phyloP scores from a whole-genome alignment of 1,139 yeast species.

The Hyphopichia burtonii region DNA sequence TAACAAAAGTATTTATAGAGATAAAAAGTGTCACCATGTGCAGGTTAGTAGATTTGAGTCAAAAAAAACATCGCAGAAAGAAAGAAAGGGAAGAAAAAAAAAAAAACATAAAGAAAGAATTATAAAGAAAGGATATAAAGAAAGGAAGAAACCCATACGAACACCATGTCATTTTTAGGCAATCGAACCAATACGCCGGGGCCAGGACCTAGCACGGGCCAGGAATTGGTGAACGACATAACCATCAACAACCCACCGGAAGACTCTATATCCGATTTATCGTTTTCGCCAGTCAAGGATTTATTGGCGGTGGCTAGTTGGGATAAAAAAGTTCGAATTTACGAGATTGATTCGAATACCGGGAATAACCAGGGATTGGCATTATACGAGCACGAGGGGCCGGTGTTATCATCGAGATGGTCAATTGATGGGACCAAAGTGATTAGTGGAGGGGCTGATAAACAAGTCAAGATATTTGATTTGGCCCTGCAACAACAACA shows the following conservation, averaged over 20 bases:
- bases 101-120: too few relatives aligned
- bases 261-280: conserved; percentile 82
- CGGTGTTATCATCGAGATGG: conserved; percentile 83
- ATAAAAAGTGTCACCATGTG: too few relatives aligned
- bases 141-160: too few relatives aligned
- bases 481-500: conserved; percentile 76
- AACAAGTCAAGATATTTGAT: conserved; percentile 82
- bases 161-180: conserved; percentile 26
- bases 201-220: conserved; percentile 47
- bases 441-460: conserved; percentile 91
- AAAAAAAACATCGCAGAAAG: too few relatives aligned
- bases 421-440: conserved; percentile 83
- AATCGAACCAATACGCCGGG: conserved; percentile 20
- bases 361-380: conserved; percentile 85
- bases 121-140: too few relatives aligned
- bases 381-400: conserved; percentile 84
- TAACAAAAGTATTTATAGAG: neutral
- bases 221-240: conserved; percentile 73
- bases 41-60: too few relatives aligned
- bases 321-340: conserved; percentile 94
- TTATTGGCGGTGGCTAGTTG: conserved; percentile 80
- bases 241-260: conserved; percentile 84
- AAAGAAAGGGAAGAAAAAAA: too few relatives aligned
- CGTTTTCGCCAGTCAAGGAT: conserved; percentile 93
- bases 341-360: conserved; percentile 71